Base-by-base conservation (phyloP, 2,329 filamentous ascomycete species). In the Fusarium sp. region DNA sequence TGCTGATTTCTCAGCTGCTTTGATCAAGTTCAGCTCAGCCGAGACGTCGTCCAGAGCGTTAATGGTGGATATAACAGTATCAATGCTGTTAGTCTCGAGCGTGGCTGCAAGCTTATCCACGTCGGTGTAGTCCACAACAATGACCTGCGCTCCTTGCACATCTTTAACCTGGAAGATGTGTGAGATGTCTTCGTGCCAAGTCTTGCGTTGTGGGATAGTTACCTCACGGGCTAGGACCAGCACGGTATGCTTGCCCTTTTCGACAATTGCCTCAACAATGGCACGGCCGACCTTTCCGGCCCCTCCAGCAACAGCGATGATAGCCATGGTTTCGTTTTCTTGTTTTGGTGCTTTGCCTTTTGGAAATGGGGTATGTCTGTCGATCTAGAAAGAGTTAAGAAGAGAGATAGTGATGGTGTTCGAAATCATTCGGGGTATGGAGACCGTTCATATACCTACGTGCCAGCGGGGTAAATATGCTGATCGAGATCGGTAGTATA, bases 311-410 rank as follows among this genome's bases (percentile, higher is more conserved):
- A 60, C 57, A 42, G 57, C 45, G 4, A 60, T 22, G 3, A 60
- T 12, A 42, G 45, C 11, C 57, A 60, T 60, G 10, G 5, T 26
- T 3, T 38, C 3, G 20, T 9, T 10, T 11, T 24, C 28, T 18
- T 51, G 14, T 8, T 4, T 4, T n/a, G 15, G 9, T 30, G 5
- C 14, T 48, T n/a, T 6, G 10, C 30, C 1, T 48, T n/a, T 13
- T 1, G 22, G 9, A 17, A 14, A 15, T 3, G 17, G 6, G 6
- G 17, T 36, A 26, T 15, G n/a, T 15, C 3, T 36, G 5, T 26
- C 11, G 30, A 10, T 9, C 6, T 8, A 26, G n/a, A 26, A 15
- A 5, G 1, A 26, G 3, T 24, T 0, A 15, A 38, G 14, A 1
- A 15, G 18, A 26, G 9, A 15, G 13, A 36, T 35, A 9, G 15